Conservation (phyloP, 306 rosid species). For the Lathyrus sativus region DNA sequence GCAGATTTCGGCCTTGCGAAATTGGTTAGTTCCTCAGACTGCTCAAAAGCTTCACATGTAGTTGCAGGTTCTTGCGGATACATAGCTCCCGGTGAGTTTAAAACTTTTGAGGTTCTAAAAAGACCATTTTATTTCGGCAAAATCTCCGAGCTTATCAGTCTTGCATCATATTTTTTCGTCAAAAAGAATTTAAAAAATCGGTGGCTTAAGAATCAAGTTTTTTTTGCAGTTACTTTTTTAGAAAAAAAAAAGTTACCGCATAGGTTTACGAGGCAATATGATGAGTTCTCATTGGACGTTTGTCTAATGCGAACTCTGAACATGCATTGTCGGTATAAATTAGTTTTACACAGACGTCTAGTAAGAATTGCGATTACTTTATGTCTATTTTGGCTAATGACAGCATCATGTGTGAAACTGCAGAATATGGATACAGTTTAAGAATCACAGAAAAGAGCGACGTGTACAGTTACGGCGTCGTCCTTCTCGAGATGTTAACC, state of each 20-base stretch:
- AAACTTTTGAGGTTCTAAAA: constrained; percentile 24
- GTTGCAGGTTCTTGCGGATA: constrained; percentile 96
- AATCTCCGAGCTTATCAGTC: constrained; percentile 1
- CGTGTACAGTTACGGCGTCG: constrained; percentile 92
- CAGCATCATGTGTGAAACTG: constrained; percentile 39
- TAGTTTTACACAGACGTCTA: not conserved
- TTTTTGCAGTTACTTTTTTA: no score
- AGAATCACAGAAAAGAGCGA: constrained; percentile 96
- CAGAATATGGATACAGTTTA: constrained; percentile 95
- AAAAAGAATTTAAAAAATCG: not conserved
- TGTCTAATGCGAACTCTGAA: not conserved
- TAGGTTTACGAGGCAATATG: no score
- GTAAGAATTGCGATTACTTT: not conserved
- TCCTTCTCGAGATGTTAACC: constrained; percentile 77
- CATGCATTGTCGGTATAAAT: not conserved
- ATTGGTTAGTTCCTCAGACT: constrained; percentile 59
- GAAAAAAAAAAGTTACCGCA: no score
- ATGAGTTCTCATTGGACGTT: not conserved
- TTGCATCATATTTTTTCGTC: constrained; percentile 25
- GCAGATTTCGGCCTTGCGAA: constrained; percentile 96
- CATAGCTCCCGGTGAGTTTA: constrained; percentile 86
- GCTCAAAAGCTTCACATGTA: constrained; percentile 59
- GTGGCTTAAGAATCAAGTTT: not conserved
- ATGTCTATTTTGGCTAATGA: constrained; percentile 27
- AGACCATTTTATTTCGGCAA: constrained; percentile 5